Conservation (phyloP, 805 yeast species). For the Candida koratica region DNA sequence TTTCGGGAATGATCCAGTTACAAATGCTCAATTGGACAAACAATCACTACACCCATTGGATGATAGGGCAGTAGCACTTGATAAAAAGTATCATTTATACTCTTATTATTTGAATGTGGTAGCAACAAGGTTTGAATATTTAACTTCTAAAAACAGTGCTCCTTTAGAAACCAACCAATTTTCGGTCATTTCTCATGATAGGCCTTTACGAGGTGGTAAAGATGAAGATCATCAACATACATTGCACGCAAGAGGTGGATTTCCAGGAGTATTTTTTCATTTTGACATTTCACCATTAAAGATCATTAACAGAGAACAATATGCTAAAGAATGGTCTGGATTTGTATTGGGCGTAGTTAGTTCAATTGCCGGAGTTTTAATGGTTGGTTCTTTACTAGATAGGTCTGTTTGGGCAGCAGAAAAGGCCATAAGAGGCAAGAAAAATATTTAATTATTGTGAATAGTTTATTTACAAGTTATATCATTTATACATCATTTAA, state of each 20-base stretch:
- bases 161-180: slow-evolving; percentile 81
- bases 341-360: slow-evolving; percentile 80
- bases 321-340: slow-evolving; percentile 74
- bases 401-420: slow-evolving; percentile 88
- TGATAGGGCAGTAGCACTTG: slow-evolving; percentile 35
- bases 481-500: slow-evolving; percentile 34
- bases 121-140: slow-evolving; percentile 76
- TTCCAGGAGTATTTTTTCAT: slow-evolving; percentile 82
- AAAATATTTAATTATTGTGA: slow-evolving; percentile 36
- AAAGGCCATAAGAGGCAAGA: slow-evolving; percentile 65
- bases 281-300: slow-evolving; percentile 93
- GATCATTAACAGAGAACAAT: slow-evolving; percentile 77
- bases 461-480: slow-evolving; percentile 5
- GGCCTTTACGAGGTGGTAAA: slow-evolving; percentile 81
- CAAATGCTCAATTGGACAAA: slow-evolving; percentile 17
- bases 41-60: slow-evolving; percentile 66
- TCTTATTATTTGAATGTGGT: slow-evolving; percentile 87
- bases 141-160: slow-evolving; percentile 41
- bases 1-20: slow-evolving; percentile 63
- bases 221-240: slow-evolving; percentile 92
- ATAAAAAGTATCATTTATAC: slow-evolving; percentile 57
- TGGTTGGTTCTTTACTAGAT: slow-evolving; percentile 87
- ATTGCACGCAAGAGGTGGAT: slow-evolving; percentile 75
- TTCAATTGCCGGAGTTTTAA: slow-evolving; percentile 88
- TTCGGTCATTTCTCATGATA: slow-evolving; percentile 80